Percentiles rank a stretch among this genome's conserved stretches.
phyloP scores from a whole-genome alignment of 2,329 filamentous ascomycete species.

The Ophiostoma piceae region DNA sequence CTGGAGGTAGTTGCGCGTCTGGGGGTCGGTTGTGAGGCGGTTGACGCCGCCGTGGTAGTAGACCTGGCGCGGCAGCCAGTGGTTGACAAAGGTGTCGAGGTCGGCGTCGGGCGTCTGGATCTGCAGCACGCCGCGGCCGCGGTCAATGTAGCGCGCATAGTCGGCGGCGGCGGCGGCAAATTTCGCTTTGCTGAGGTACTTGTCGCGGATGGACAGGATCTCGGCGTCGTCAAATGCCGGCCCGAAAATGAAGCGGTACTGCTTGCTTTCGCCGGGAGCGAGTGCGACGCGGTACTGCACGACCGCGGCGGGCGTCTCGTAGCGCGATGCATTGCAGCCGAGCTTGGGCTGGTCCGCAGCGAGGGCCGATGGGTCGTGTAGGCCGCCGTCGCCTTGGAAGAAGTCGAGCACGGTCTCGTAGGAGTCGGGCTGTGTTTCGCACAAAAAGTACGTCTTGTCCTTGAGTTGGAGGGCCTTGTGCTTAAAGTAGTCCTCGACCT shows the following conservation, averaged over 20 bases:
- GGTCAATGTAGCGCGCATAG: constrained; percentile 49
- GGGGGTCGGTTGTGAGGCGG: constrained; percentile 53
- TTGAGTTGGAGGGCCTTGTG: constrained; percentile 51
- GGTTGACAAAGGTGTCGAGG: constrained; percentile 54
- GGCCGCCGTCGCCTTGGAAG: constrained; percentile 53
- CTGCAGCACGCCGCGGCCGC: constrained; percentile 37
- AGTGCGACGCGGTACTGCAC: neutral
- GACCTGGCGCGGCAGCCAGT: constrained; percentile 53
- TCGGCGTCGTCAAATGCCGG: constrained; percentile 1
- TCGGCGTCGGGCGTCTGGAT: constrained; percentile 50
- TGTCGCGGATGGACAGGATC: neutral
- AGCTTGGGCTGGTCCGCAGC: neutral
- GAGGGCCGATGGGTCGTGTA: constrained; percentile 39
- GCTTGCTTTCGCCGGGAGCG: neutral
- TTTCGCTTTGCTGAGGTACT: neutral
- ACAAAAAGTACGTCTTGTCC: constrained; percentile 54
- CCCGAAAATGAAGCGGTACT: neutral
- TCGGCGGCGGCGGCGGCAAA: constrained; percentile 38
- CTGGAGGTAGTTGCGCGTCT: constrained; percentile 55
- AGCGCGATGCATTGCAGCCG: neutral
- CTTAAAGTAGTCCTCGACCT: constrained; percentile 52
- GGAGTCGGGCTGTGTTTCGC: constrained; percentile 46
- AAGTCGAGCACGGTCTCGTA: constrained; percentile 50
- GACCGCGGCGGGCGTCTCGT: neutral
- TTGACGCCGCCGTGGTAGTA: constrained; percentile 58